These are phyloP conservation scores for Gracilaria domingensis DNA, from an alignment of 23 red algal species.

Conservation along the genomic window DNA sequence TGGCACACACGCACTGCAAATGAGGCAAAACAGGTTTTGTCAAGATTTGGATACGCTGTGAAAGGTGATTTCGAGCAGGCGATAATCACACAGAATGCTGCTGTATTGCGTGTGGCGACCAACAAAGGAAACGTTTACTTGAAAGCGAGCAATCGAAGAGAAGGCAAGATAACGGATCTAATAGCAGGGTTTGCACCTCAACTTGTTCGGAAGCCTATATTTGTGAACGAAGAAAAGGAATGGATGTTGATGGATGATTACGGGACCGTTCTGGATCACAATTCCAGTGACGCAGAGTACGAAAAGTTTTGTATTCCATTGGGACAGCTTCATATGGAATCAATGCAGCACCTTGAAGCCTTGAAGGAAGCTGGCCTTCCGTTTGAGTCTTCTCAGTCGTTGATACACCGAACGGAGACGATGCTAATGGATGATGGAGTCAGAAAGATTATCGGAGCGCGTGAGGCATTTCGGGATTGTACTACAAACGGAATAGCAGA, in stretches of 20 bases:
- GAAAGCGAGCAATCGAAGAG: constrained; percentile 2
- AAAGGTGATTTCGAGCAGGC: constrained; percentile 5
- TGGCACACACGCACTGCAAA: neutral
- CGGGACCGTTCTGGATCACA: neutral
- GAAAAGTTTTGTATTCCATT: neutral
- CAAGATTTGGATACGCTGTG: neutral
- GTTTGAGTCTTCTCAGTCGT: neutral
- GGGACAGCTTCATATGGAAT: constrained; percentile 3
- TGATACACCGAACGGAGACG: neutral
- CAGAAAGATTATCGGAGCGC: neutral
- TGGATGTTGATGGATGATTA: constrained; percentile 28
- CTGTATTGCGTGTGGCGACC: neutral
- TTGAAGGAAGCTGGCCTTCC: neutral
- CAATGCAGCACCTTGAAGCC: constrained; percentile 4
- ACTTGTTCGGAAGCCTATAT: neutral
- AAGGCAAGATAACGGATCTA: neutral
- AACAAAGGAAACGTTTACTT: constrained; percentile 18
- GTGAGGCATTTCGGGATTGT: neutral
- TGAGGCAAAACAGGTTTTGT: neutral
- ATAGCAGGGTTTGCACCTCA: constrained; percentile 10
- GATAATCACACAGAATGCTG: neutral
- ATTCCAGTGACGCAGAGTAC: neutral
- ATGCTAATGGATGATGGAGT: neutral
- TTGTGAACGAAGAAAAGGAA: constrained; percentile 21
- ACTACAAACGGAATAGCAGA: neutral